Evolutionary conservation across 1,284 basidiomycete species (phyloP), one percentile per base, ranked within the genome.

Genomic region (Trametes sp.): DNA sequence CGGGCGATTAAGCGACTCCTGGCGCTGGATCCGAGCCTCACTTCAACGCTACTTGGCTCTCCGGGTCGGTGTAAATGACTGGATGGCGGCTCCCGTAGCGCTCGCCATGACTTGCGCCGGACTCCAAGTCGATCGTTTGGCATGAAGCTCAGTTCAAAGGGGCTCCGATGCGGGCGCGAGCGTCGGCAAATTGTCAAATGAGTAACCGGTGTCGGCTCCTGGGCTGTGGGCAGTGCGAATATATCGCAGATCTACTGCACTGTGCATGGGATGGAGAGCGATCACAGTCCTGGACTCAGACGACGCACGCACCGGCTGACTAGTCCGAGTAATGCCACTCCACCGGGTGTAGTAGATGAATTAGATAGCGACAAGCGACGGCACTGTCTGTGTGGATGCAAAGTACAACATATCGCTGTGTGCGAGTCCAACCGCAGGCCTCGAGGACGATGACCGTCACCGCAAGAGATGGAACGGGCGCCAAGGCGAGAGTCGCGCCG

Each of bases 181-280:
- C 26, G 33, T 42, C 52, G 52, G 52, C 24, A 14, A 41, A 41
- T 16, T 56, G 44, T 28, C 42, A 28, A n/a, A 28, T 56, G 33
- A 48, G 29, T 26, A 29, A 19, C 36, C 36, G 35, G 35, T n/a
- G n/a, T 6, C n/a, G 28, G 29, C 38, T 29, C 48, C 56, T 44
- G 28, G 36, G 2, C 21, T 26, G 28, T 31, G 26, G 10, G 28
- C 33, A 23, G 48, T n/a, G 26, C 38, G 56, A 10, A 24, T 31
- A 16, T 24, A 21, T 58, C 38, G 38, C 48, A 52, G 36, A 58
- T 58, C 46, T 42, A 8, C 35, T 16, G 35, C 55, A 29, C 46
- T 28, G 35, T 29, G 38, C 35, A 26, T 21, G 35, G 55, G 26
- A 42, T 41, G 46, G 48, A 57, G 55, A 36, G 42, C 10, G 26